Evolutionary conservation across 768 basidiomycete species (phyloP), one percentile per base, ranked within the genome.

Genomic region (Trametes villosa): DNA sequence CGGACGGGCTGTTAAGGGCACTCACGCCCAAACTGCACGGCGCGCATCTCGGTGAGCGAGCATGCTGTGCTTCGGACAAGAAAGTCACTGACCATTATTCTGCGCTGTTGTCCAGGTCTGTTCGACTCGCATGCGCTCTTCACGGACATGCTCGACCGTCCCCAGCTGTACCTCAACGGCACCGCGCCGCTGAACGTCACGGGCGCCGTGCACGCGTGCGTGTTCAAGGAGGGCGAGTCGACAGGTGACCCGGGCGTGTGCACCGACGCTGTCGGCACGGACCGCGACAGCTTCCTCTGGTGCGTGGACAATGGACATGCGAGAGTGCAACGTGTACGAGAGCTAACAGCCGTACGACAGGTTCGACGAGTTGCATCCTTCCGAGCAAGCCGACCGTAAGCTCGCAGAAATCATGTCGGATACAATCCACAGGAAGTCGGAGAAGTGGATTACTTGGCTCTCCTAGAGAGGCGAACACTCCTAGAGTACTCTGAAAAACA

Each of bases 121-220:
- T 88, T 88, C 64, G 84, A 88, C 68, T 85, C 86, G 4, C 78
- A 87, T 67, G 76, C 76, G 2, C 76, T 88, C 30, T 86, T 88
- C 68, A 70, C 78, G 18, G 86, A 88, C 66, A 86, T 89, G 73
- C 77, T 78, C 63, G 70, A 73, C 26, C 69, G 80, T 56, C 87
- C 87, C 1, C 63, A 70, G 9, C 62, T 68, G 4, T 88, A 87
- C 70, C 71, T 88, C 31, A 89, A 88, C 60, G 87, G 86, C 9
- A 88, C 86, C 0, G 85, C 79, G 0, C 84, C 86, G 13, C 69
- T 82, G 48, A 87, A 88, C 62, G 79, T 84, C 26, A 86, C 83
- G 0, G 82, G 85, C 0, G 76, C 78, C 24, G 74, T 83, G 38
- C 67, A 79, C 40, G 74, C 81, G 0, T 86, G 86, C 65, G 75